phyloP scores from a whole-genome alignment of 1,139 yeast genomes.

The Candida gigantensis region DNA sequence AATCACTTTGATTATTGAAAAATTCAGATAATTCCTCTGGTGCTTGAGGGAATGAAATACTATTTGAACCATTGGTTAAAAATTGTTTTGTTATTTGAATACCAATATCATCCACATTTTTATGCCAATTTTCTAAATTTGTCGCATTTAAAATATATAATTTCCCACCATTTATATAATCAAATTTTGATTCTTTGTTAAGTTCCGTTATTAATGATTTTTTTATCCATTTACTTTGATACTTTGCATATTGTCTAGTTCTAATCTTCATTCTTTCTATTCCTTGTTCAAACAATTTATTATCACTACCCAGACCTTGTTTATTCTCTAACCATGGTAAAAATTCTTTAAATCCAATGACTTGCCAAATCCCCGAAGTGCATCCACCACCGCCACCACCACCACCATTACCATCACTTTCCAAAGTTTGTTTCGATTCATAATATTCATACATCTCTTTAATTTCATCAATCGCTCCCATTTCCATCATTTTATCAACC shows the following conservation, averaged over 20 bases:
- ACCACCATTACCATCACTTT: too few species aligned
- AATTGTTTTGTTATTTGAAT: slow-evolving; percentile 45
- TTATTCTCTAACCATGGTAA: slow-evolving; percentile 68
- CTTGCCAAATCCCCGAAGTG: slow-evolving; percentile 88
- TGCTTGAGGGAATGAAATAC: slow-evolving; percentile 29
- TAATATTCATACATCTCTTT: slow-evolving; percentile 53
- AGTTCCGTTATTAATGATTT: slow-evolving; percentile 69
- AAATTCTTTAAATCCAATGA: slow-evolving; percentile 93
- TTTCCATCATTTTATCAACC: slow-evolving; percentile 77
- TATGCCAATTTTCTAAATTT: slow-evolving; percentile 61
- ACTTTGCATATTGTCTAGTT: slow-evolving; percentile 84
- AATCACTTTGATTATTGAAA: slow-evolving; percentile 26
- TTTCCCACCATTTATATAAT: slow-evolving; percentile 58
- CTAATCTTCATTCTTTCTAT: slow-evolving; percentile 77
- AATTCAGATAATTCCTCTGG: slow-evolving; percentile 46
- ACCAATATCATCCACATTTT: slow-evolving; percentile 59
- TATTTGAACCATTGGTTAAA: slow-evolving; percentile 22
- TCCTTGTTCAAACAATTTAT: slow-evolving; percentile 42
- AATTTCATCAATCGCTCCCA: slow-evolving; percentile 73
- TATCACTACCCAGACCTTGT: slow-evolving; percentile 14
- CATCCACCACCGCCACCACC: slow-evolving; percentile 33
- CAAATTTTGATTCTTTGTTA: slow-evolving; percentile 48
- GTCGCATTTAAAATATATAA: slow-evolving; percentile 77
- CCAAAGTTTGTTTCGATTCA: too few species aligned
- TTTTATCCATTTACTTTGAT: slow-evolving; percentile 91